Evolutionary conservation across 2,329 filamentous ascomycete genomes (phyloP), one percentile per base, ranked within the genome.

Genomic region (Neonectria neomacrospora): DNA sequence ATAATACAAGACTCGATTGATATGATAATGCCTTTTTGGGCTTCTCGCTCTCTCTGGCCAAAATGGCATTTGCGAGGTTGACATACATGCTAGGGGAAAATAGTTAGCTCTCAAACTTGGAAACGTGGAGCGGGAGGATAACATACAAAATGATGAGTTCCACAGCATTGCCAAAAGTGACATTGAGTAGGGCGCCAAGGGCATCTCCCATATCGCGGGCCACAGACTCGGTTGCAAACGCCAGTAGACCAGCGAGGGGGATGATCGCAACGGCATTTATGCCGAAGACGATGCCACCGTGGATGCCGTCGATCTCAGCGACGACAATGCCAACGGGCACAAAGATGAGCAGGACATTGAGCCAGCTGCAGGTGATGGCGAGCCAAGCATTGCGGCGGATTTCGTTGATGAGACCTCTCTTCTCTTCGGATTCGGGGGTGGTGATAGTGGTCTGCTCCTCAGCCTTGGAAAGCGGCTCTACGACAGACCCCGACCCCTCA

Each of bases 121-220:
- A 10, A 12, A 34, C 32, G 22, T 5, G 32, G 16, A 22, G 45
- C 22, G 20, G 10, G 12, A 7, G 20, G 12, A 44, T 12, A 34
- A 58, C 82, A 75, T 76, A 86, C 83, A 92, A 93, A 67, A 94
- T 92, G 74, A 94, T 93, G 74, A 94, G 79, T 77, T 94, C 91
- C 23, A 93, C 91, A 22, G 91, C 90, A 76, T 94, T 93, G 69
- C 91, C 90, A 80, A 93, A 92, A 9, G 90, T 92, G 64, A 93
- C 88, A 72, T 93, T 93, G 75, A 93, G 85, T 71, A 93, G 78
- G 34, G 91, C 90, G 58, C 90, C 90, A 48, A 92, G 80, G 3
- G 90, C 90, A 74, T 93, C 91, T 55, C 91, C 91, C 78, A 94
- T 84, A 70, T 88, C 87, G 67, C 85, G 85, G 51, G 91, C 90